Conservation (phyloP, 768 basidiomycete genomes). For the Serendipita sp. region DNA sequence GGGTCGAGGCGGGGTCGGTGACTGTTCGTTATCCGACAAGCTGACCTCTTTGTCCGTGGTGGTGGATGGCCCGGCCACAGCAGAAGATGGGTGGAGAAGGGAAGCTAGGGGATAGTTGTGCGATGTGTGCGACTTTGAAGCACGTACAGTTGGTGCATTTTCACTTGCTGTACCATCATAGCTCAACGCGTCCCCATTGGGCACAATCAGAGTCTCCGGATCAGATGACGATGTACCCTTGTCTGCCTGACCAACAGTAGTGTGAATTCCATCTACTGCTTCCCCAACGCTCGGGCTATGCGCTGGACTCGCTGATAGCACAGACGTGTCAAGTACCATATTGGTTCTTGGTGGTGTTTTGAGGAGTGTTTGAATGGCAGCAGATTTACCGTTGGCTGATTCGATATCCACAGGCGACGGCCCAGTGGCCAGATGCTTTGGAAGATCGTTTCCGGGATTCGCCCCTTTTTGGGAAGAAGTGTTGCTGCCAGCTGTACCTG, state of each 20-base stretch:
- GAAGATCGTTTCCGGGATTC: neutral
- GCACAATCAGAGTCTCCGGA: neutral
- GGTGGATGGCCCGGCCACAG: neutral
- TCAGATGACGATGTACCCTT: neutral
- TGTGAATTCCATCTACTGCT: neutral
- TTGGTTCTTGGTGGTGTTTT: neutral
- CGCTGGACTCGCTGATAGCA: neutral
- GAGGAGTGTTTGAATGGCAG: neutral
- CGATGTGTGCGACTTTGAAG: neutral
- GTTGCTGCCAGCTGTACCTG: neutral
- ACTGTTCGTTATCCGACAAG: too few relatives aligned
- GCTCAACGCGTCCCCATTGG: too few relatives aligned
- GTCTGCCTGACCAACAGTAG: neutral
- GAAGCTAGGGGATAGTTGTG: neutral
- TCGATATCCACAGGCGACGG: neutral
- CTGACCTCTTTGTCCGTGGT: neutral
- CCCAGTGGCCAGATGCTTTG: neutral
- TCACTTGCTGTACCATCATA: neutral
- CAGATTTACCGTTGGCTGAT: neutral
- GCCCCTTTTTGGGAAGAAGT: neutral
- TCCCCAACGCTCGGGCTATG: neutral
- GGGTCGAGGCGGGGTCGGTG: constrained; percentile 21
- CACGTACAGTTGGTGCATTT: neutral
- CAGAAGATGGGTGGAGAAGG: neutral
- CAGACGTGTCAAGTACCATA: neutral